Percentiles rank a stretch among this genome's conserved stretches.
These are phyloP conservation scores for Neoarthrinium moseri DNA, from an alignment of 2,329 filamentous ascomycete genomes.

Conservation along the genomic window DNA sequence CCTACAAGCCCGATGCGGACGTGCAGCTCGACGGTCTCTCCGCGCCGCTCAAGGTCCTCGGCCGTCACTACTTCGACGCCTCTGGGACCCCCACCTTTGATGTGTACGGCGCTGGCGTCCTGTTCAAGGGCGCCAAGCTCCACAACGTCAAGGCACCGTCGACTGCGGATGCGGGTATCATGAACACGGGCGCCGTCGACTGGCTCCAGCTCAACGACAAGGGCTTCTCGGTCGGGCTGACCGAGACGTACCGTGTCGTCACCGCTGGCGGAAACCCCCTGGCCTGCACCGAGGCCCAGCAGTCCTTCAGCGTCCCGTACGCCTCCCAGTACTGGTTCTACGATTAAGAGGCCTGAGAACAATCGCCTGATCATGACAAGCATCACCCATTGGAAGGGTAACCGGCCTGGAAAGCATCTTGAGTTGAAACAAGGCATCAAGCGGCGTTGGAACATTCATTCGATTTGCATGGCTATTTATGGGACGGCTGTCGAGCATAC, in stretches of 20 bases:
- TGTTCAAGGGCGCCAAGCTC: constrained; percentile 47
- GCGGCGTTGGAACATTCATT: not conserved
- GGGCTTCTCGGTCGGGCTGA: constrained; percentile 30
- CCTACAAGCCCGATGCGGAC: constrained; percentile 40
- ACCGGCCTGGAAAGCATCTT: too few species aligned
- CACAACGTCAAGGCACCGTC: constrained; percentile 51
- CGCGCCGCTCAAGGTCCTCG: constrained; percentile 43
- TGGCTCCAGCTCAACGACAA: constrained; percentile 51
- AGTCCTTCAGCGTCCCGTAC: constrained; percentile 52
- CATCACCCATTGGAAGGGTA: too few species aligned
- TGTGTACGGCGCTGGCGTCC: constrained; percentile 40
- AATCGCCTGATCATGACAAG: too few species aligned
- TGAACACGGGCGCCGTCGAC: constrained; percentile 50
- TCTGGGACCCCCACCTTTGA: constrained; percentile 58
- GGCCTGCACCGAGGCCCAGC: constrained; percentile 38
- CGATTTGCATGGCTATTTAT: too few species aligned
- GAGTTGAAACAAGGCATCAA: not conserved
- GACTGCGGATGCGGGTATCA: constrained; percentile 42
- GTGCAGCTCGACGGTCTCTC: constrained; percentile 34
- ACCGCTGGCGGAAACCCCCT: constrained; percentile 50
- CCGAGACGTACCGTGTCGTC: constrained; percentile 51
- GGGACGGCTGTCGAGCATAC: too few species aligned
- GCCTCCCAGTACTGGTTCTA: constrained; percentile 60
- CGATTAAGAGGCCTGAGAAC: constrained; percentile 29
- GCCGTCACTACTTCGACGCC: constrained; percentile 66